phyloP scores from a whole-genome alignment of 2,329 filamentous ascomycete species.

The Botrytis deweyae region DNA sequence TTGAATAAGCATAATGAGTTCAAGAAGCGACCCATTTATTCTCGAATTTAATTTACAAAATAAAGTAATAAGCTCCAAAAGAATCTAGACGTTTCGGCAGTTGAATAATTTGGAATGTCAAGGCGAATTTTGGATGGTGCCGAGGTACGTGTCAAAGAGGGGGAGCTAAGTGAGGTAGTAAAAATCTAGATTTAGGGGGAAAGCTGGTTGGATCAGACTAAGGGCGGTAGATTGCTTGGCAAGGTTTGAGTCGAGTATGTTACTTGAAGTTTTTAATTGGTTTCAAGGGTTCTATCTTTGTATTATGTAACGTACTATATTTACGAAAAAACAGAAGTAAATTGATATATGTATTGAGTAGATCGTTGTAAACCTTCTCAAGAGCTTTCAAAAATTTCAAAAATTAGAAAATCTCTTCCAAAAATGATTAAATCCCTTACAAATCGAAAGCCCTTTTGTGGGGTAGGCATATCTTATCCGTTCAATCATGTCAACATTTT shows the following conservation, averaged over 20 bases:
- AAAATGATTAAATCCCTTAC: background rate
- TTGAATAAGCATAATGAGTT: background rate
- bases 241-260: background rate
- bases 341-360: background rate
- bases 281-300: background rate
- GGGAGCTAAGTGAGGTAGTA: background rate
- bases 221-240: background rate
- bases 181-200: background rate
- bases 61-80: background rate
- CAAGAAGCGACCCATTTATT: background rate
- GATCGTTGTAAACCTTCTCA: background rate
- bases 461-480: background rate
- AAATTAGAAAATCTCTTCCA: background rate
- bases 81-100: background rate
- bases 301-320: background rate
- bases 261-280: background rate
- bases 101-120: background rate
- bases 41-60: background rate
- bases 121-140: background rate
- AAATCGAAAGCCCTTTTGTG: background rate
- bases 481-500: background rate
- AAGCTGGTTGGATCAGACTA: background rate
- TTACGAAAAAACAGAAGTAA: background rate
- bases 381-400: background rate
- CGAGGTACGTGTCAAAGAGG: background rate